phyloP scores from a whole-genome alignment of 1,139 yeast species.

The Blastobotrys persicus region DNA sequence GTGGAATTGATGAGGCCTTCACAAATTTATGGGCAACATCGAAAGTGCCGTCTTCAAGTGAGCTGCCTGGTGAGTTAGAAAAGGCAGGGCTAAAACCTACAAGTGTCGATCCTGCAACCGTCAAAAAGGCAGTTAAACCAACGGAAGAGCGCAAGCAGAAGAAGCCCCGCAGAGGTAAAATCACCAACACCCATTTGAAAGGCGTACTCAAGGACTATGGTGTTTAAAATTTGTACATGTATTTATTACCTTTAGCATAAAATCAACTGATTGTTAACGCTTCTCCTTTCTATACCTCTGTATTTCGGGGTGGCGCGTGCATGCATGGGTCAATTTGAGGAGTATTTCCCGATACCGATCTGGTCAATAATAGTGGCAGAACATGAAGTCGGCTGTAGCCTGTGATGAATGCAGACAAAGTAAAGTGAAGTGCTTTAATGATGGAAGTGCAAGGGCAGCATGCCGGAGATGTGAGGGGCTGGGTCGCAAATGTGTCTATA shows the following conservation, averaged over 20 bases:
- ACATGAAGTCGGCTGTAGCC: constrained; percentile 18
- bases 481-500: constrained; percentile 11
- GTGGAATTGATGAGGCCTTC: constrained; percentile 78
- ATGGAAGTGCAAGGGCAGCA: constrained; percentile 10
- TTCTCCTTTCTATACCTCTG: too few relatives aligned
- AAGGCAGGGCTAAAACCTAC: constrained; percentile 93
- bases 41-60: constrained; percentile 76
- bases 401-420: constrained; percentile 17
- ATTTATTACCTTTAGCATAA: background rate
- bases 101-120: constrained; percentile 89
- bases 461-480: constrained; percentile 15
- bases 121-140: constrained; percentile 53
- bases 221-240: constrained; percentile 15
- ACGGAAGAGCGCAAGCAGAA: constrained; percentile 74
- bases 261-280: constrained; percentile 1
- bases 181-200: constrained; percentile 94
- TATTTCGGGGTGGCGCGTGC: too few relatives aligned
- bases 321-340: background rate
- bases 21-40: constrained; percentile 75
- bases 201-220: constrained; percentile 87
- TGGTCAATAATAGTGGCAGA: too few relatives aligned
- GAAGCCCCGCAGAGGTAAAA: constrained; percentile 88
- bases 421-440: constrained; percentile 19
- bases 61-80: constrained; percentile 71
- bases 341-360: too few relatives aligned